These are phyloP conservation scores for Scenedesmus sp. DNA, from an alignment of 163 green algal genomes.

Conservation along the genomic window DNA sequence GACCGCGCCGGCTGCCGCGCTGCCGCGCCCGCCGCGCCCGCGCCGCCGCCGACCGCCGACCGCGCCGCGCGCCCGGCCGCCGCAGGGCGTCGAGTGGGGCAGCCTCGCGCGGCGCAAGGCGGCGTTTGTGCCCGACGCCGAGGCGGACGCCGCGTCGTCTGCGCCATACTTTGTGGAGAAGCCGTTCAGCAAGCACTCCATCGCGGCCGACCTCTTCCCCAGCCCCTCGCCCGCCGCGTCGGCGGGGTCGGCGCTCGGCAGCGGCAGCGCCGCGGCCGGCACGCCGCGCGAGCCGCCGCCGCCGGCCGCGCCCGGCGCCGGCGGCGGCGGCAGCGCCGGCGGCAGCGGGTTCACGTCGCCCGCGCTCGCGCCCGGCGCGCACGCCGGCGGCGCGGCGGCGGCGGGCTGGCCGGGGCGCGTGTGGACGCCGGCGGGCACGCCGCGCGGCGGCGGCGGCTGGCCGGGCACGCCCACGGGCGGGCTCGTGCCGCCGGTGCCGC, in stretches of 20 bases:
- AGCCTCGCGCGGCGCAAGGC: constrained; percentile 77
- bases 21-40: too few species aligned
- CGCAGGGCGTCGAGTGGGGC: constrained; percentile 76
- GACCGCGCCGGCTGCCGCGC: not conserved
- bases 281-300: not conserved
- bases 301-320: not conserved
- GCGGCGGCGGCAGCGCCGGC: too few species aligned
- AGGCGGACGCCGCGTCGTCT: constrained; percentile 77
- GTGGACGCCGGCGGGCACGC: constrained; percentile 6
- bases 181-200: constrained; percentile 28
- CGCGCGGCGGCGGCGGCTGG: not conserved
- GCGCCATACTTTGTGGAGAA: constrained; percentile 60
- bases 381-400: not conserved
- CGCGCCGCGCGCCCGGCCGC: not conserved
- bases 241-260: not conserved
- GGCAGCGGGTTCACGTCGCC: not conserved
- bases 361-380: not conserved
- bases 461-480: too few species aligned
- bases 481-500: too few species aligned
- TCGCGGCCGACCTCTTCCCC: constrained; percentile 26
- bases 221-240: not conserved
- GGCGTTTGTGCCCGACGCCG: constrained; percentile 80
- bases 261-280: constrained; percentile 10
- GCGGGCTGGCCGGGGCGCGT: not conserved
- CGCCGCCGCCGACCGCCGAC: too few species aligned